Conservation (phyloP, 768 basidiomycete genomes). For the Termitomyces sp. region DNA sequence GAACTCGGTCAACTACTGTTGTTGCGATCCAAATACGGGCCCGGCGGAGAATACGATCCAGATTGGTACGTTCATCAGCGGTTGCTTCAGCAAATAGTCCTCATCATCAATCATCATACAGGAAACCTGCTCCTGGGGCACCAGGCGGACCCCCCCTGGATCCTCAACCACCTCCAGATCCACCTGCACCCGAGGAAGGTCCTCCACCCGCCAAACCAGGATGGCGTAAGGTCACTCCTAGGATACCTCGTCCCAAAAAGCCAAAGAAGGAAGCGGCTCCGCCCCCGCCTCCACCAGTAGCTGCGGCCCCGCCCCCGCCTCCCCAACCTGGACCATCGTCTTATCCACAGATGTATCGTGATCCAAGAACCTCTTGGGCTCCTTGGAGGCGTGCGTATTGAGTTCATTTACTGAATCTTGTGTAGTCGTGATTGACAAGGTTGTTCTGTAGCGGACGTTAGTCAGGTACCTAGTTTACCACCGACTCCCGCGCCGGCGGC, state of each 20-base stretch:
- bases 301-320: slow-evolving; percentile 12
- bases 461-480: slow-evolving; percentile 52
- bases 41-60: slow-evolving; percentile 82
- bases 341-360: slow-evolving; percentile 14
- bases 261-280: slow-evolving; percentile 33
- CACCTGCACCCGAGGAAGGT: slow-evolving; percentile 33
- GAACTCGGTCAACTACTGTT: slow-evolving; percentile 70
- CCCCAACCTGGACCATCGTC: slow-evolving; percentile 13
- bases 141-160: slow-evolving; percentile 39
- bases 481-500: slow-evolving; percentile 40
- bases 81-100: not conserved
- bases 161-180: slow-evolving; percentile 18
- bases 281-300: slow-evolving; percentile 21
- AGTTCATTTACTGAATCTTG: not conserved
- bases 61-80: slow-evolving; percentile 49
- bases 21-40: slow-evolving; percentile 70
- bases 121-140: slow-evolving; percentile 39
- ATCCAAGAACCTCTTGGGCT: slow-evolving; percentile 52
- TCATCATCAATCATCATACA: slow-evolving; percentile 6
- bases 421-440: slow-evolving; percentile 3
- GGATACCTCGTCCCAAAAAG: slow-evolving; percentile 37
- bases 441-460: slow-evolving; percentile 47
- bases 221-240: slow-evolving; percentile 52
- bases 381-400: slow-evolving; percentile 60
- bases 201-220: slow-evolving; percentile 42